Percentiles rank a stretch among this genome's conserved stretches.
Conservation (phyloP, 352 stramenopile species). For the Phytophthora chlamydospora region DNA sequence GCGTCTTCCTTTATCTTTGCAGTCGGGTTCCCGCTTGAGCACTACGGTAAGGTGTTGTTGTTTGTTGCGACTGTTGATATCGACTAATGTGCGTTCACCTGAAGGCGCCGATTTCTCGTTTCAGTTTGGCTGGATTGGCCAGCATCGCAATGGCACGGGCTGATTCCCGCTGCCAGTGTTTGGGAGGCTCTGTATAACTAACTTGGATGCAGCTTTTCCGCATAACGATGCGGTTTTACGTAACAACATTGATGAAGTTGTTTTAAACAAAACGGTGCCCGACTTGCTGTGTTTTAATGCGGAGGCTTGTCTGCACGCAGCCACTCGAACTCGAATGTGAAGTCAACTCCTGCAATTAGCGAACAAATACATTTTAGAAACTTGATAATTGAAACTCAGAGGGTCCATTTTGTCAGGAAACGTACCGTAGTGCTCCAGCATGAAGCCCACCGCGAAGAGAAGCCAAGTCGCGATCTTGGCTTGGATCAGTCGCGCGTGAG, state of each 20-base stretch:
- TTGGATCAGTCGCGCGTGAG: constrained; percentile 45
- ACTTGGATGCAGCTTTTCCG: too few relatives aligned
- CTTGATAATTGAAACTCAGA: neutral
- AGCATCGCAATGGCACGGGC: too few relatives aligned
- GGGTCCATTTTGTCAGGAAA: neutral
- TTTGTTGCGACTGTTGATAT: neutral
- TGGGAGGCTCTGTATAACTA: too few relatives aligned
- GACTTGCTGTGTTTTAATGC: neutral
- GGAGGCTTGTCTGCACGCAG: neutral
- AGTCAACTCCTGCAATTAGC: constrained; percentile 12
- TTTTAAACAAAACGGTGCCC: neutral
- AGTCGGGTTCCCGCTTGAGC: constrained; percentile 8
- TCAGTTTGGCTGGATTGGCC: constrained; percentile 1
- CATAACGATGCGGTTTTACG: too few relatives aligned
- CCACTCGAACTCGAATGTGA: constrained; percentile 16
- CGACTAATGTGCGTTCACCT: neutral
- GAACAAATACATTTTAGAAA: neutral
- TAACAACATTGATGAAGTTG: too few relatives aligned
- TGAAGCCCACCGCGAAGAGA: constrained; percentile 33
- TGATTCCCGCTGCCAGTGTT: too few relatives aligned
- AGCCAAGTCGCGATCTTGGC: constrained; percentile 45
- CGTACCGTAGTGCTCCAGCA: constrained; percentile 38
- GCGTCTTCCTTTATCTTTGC: constrained; percentile 16
- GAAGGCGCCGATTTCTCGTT: constrained; percentile 24
- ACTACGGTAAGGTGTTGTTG: constrained; percentile 8